These are phyloP conservation scores for Rhizopogon vesiculosus DNA, from an alignment of 768 basidiomycete species.

Conservation along the genomic window DNA sequence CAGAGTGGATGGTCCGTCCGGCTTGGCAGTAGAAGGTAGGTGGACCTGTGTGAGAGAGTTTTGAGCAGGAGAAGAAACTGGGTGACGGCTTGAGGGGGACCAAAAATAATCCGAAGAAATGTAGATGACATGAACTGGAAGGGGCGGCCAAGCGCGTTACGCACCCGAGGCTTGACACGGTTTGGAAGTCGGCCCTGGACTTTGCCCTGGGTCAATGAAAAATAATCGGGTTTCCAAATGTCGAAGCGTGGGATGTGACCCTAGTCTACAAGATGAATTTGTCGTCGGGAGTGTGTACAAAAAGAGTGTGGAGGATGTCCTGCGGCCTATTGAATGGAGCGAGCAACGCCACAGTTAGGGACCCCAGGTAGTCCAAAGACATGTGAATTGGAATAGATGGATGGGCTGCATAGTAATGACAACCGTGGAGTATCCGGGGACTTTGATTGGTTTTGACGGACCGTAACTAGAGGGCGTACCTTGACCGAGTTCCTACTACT, in stretches of 20 bases:
- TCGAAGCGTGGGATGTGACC: no score
- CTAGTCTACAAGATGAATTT: no score
- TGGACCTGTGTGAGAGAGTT: slow-evolving; percentile 5
- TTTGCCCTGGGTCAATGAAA: no score
- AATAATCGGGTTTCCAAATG: no score
- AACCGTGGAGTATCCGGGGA: neutral
- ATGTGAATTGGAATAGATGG: slow-evolving; percentile 19
- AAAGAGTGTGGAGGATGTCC: no score
- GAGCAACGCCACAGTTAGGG: neutral
- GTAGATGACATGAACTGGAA: neutral
- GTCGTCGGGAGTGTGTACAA: no score
- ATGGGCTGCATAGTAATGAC: no score
- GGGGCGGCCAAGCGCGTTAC: neutral
- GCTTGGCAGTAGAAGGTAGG: slow-evolving; percentile 1
- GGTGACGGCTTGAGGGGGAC: neutral
- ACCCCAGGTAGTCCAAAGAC: slow-evolving; percentile 14
- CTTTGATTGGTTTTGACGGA: slow-evolving; percentile 1
- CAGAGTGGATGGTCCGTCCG: slow-evolving; percentile 12
- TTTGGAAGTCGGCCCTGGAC: neutral
- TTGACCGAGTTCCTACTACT: neutral
- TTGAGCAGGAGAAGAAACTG: slow-evolving; percentile 6
- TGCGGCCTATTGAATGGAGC: no score
- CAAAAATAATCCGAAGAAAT: slow-evolving; percentile 8
- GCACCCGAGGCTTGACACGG: slow-evolving; percentile 1
- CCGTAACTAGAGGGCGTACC: slow-evolving; percentile 5